Evolutionary conservation across 78 protist species (phyloP), one percentile per base, ranked within the genome.

Genomic region (Pelomyxa schiedti): DNA sequence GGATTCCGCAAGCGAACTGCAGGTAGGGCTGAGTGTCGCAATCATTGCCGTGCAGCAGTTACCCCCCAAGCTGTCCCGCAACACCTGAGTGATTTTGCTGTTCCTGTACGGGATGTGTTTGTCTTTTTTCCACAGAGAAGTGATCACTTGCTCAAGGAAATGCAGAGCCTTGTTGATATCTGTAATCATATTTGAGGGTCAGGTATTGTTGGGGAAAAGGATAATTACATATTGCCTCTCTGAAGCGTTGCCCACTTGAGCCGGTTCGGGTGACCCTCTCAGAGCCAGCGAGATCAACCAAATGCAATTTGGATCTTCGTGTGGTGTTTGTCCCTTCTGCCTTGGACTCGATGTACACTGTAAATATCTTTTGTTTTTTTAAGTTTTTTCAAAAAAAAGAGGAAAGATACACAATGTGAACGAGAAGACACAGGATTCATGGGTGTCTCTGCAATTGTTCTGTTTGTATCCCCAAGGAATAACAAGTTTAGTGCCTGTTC

Each of bases 101-200:
- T 87, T 80, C n/a, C 94, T 69, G 74, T 87, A 90, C 16, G 94
- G 94, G 8, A 90, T 41, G 77, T 83, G 89, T 29, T 1, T 63
- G n/a, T 7, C 35, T 2, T 8, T 8, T 43, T 75, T 58, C 39
- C 2, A 3, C 4, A 75, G 4, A 6, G 16, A 9, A 29, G 2
- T 38, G 8, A 36, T 69, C 22, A 88, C 89, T 58, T 73, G 75
- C 47, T 84, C 89, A 9, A 90, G 71, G 64, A 41, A 84, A 41
- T 79, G 90, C 4, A 90, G 85, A 32, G 87, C 75, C 9, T 42
- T 2, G 76, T 90, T 90, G 77, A 87, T 90, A 83, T 81, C 66
- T 29, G 53, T 69, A 8, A 84, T 80, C 64, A 24, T 43, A 47
- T 47, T 24, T 16, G 32, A 47, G 66, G 81, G 35, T 38, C 38